phyloP scores from a whole-genome alignment of 176 grass and related monocot species.

The Musa acuminata region DNA sequence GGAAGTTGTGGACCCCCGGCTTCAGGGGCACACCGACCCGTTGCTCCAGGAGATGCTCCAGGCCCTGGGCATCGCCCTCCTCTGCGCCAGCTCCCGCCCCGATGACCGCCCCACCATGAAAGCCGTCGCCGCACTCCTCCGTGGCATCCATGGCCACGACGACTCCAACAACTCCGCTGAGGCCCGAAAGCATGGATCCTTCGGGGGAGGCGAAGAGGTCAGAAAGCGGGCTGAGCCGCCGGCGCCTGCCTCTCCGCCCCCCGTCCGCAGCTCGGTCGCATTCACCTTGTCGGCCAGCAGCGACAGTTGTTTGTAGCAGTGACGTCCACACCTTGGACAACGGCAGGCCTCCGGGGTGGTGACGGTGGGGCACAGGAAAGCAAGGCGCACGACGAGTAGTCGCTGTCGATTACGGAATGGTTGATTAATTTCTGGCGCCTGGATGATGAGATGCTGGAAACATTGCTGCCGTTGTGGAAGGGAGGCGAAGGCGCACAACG shows the following conservation, averaged over 20 bases:
- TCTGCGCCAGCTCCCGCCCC: constrained; percentile 51
- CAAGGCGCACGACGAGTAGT: too few species aligned
- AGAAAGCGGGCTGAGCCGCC: background rate
- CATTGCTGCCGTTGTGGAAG: too few species aligned
- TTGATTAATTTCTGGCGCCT: too few species aligned
- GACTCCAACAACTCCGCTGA: too few species aligned
- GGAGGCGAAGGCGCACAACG: too few species aligned
- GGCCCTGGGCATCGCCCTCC: constrained; percentile 71
- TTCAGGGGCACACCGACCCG: constrained; percentile 52
- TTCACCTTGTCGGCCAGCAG: background rate
- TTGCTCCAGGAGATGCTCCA: constrained; percentile 85
- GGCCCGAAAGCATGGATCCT: too few species aligned
- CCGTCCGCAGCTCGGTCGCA: background rate
- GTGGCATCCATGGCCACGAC: constrained; percentile 36
- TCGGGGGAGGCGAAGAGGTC: background rate
- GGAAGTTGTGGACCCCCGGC: constrained; percentile 36
- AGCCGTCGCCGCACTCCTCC: constrained; percentile 70
- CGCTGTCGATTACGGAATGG: too few species aligned
- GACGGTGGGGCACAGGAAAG: too few species aligned
- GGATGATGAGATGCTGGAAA: too few species aligned
- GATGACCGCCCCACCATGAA: constrained; percentile 77
- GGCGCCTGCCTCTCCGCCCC: too few species aligned
- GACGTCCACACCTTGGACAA: too few species aligned
- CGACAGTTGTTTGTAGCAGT: background rate
- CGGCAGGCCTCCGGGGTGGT: too few species aligned